These are phyloP conservation scores for Cymodocea nodosa DNA, from an alignment of 116 monocot species.

Conservation along the genomic window DNA sequence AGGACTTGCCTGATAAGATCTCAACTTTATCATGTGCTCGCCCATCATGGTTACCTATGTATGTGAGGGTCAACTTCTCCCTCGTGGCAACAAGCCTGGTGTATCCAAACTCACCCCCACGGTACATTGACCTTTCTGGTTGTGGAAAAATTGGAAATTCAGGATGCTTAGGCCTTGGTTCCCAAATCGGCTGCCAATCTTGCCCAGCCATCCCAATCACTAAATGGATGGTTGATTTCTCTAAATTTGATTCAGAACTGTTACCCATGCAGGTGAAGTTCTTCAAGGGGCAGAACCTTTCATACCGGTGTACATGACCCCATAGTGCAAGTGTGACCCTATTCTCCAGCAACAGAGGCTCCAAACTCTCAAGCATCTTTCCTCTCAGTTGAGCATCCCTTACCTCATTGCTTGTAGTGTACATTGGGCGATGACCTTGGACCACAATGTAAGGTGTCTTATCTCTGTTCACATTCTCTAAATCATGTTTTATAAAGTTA, in stretches of 20 bases:
- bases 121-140: slow-evolving; percentile 69
- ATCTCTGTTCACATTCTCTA: slow-evolving; percentile 56
- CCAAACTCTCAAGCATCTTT: slow-evolving; percentile 56
- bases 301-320: slow-evolving; percentile 99
- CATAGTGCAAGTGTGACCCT: slow-evolving; percentile 90
- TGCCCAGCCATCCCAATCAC: slow-evolving; percentile 98
- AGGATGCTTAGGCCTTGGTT: slow-evolving; percentile 57
- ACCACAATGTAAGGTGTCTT: slow-evolving; percentile 81
- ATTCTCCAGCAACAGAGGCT: slow-evolving; percentile 67
- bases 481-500: slow-evolving; percentile 69
- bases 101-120: slow-evolving; percentile 92
- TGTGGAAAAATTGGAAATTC: slow-evolving; percentile 74
- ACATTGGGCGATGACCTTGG: slow-evolving; percentile 97
- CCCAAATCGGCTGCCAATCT: slow-evolving; percentile 89
- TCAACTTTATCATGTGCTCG: slow-evolving; percentile 65
- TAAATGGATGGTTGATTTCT: slow-evolving; percentile 50
- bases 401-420: slow-evolving; percentile 72
- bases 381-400: slow-evolving; percentile 58
- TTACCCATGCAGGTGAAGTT: slow-evolving; percentile 49
- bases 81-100: slow-evolving; percentile 74
- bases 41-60: slow-evolving; percentile 94
- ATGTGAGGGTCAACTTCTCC: slow-evolving; percentile 67
- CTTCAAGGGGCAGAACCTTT: slow-evolving; percentile 84
- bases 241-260: slow-evolving; percentile 13
- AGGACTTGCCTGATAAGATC: slow-evolving; percentile 37